These are phyloP conservation scores for Mycosarcoma mackinlayi DNA, from an alignment of 1,284 basidiomycete species.

Conservation along the genomic window DNA sequence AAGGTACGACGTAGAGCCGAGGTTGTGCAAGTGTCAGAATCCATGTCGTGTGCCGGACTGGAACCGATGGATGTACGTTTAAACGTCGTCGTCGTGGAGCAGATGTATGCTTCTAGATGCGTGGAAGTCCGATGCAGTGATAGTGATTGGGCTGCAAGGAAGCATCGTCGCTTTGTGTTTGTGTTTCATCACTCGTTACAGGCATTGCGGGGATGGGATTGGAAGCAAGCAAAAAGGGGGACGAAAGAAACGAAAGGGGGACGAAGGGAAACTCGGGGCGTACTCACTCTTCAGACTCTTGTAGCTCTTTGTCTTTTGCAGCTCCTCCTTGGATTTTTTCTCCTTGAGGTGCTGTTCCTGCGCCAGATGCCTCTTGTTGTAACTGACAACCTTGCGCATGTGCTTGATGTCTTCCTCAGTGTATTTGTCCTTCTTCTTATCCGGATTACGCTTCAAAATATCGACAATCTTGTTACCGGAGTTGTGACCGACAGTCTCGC, in stretches of 20 bases:
- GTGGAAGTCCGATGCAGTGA: conserved; percentile 14
- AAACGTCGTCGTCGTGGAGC: background rate
- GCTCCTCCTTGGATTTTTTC: conserved; percentile 55
- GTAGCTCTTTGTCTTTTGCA: conserved; percentile 57
- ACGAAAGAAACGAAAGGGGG: conserved; percentile 15
- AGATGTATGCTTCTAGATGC: background rate
- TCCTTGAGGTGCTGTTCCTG: conserved; percentile 61
- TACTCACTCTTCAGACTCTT: conserved; percentile 58
- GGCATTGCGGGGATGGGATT: background rate
- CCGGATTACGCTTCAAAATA: conserved; percentile 66
- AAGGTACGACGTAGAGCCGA: background rate
- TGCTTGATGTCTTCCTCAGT: conserved; percentile 64
- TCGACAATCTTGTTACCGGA: conserved; percentile 61
- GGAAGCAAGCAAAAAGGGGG: conserved; percentile 5
- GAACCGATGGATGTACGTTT: background rate
- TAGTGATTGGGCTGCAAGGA: background rate
- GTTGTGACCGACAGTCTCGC: conserved; percentile 63
- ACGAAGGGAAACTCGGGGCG: background rate
- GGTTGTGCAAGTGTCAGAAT: conserved; percentile 6
- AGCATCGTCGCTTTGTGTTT: background rate
- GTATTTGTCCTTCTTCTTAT: conserved; percentile 62
- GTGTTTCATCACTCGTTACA: too few species aligned
- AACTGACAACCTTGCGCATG: conserved; percentile 67
- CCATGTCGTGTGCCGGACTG: background rate
- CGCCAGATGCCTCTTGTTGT: conserved; percentile 66